Percentiles rank a stretch among this genome's conserved stretches.
These are phyloP conservation scores for Ocimum tenuiflorum DNA, from an alignment of 257 asterid species.

Conservation along the genomic window DNA sequence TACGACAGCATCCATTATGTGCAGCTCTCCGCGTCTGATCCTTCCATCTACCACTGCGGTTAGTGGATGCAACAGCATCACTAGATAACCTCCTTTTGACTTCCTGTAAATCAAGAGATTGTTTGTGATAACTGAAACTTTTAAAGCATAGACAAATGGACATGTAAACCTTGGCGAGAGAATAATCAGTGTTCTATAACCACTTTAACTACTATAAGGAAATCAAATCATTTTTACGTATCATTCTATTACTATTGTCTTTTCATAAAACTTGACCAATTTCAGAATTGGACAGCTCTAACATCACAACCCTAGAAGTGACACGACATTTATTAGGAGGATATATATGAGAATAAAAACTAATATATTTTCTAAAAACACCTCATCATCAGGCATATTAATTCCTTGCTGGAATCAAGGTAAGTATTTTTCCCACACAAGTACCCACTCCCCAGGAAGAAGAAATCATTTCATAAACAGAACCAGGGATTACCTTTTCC, in stretches of 20 bases:
- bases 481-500: slow-evolving; percentile 59
- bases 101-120: slow-evolving; percentile 54
- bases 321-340: not conserved
- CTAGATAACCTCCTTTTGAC: slow-evolving; percentile 79
- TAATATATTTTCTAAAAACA: not conserved
- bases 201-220: not conserved
- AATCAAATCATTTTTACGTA: not conserved
- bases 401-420: not conserved
- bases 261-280: not conserved
- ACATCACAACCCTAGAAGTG: not conserved
- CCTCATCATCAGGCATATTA: not conserved
- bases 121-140: slow-evolving; percentile 11
- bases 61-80: slow-evolving; percentile 82
- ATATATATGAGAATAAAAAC: not conserved
- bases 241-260: not conserved
- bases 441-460: not conserved
- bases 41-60: slow-evolving; percentile 86
- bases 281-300: not conserved
- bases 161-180: slow-evolving; percentile 3
- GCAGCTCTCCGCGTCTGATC: slow-evolving; percentile 91
- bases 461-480: not conserved
- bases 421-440: not conserved
- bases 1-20: slow-evolving; percentile 89
- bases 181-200: not conserved
- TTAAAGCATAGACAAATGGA: no score